phyloP scores from a whole-genome alignment of 2,329 filamentous ascomycete genomes.

The Epichloe festucae region DNA sequence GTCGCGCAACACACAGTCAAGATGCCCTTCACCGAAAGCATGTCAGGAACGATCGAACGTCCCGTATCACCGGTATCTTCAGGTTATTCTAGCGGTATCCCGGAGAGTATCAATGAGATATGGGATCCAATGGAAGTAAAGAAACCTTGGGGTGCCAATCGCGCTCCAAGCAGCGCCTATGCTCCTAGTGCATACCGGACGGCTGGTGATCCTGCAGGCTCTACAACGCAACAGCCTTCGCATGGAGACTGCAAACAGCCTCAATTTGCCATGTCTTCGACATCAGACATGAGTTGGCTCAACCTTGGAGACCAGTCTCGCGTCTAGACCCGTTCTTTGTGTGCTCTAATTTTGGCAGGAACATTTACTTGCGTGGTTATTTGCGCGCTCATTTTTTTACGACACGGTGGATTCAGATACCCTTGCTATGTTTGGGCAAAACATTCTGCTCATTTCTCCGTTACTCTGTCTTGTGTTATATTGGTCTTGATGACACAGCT shows the following conservation, averaged over 20 bases:
- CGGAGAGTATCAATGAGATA: constrained; percentile 46
- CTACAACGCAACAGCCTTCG: constrained; percentile 17
- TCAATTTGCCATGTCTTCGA: constrained; percentile 35
- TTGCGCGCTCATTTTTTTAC: neutral
- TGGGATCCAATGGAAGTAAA: constrained; percentile 36
- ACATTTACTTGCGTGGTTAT: neutral
- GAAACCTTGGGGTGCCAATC: constrained; percentile 35
- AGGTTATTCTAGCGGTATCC: constrained; percentile 51
- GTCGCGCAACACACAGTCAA: constrained; percentile 45
- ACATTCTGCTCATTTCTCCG: neutral
- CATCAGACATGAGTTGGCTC: constrained; percentile 67
- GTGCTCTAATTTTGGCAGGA: neutral
- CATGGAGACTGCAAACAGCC: constrained; percentile 33
- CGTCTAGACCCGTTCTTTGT: neutral
- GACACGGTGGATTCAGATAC: neutral
- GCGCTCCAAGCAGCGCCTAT: constrained; percentile 41
- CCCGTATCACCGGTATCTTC: constrained; percentile 36
- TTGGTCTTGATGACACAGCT: neutral
- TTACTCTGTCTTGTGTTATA: neutral
- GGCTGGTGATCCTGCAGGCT: constrained; percentile 25
- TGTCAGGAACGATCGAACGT: constrained; percentile 49
- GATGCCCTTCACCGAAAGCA: constrained; percentile 40
- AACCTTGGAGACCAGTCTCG: constrained; percentile 46
- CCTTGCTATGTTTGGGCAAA: neutral
- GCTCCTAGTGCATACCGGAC: constrained; percentile 28